Conservation (phyloP, 2,329 filamentous ascomycete genomes). For the Polychaeton citri region DNA sequence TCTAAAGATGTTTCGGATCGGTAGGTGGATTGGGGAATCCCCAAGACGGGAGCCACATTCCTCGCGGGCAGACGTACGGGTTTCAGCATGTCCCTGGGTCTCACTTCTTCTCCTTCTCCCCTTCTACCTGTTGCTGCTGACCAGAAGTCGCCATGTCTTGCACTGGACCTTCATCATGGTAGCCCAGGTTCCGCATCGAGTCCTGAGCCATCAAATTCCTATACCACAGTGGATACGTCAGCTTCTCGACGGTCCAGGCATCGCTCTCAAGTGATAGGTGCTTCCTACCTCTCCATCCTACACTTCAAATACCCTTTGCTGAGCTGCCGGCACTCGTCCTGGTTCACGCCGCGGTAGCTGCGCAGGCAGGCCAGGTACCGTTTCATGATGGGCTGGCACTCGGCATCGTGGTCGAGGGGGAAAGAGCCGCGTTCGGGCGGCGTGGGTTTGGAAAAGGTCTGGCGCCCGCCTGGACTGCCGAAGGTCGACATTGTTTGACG, state of each 20-base stretch:
- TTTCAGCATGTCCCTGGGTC: no score
- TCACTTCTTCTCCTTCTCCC: no score
- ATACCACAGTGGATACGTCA: no score
- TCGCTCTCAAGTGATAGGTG: no score
- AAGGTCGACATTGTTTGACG: conserved; percentile 38
- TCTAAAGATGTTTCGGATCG: no score
- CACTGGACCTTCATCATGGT: conserved; percentile 38
- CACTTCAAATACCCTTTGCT: conserved; percentile 84
- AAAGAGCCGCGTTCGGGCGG: conserved; percentile 89
- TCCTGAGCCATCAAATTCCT: conserved; percentile 91
- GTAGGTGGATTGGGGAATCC: no score
- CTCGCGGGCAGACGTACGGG: no score
- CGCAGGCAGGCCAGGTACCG: conserved; percentile 81
- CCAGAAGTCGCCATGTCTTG: background rate
- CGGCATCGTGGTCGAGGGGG: conserved; percentile 90
- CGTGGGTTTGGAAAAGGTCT: conserved; percentile 51
- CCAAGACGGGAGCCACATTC: no score
- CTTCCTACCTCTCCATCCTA: conserved; percentile 88
- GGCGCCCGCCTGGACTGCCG: conserved; percentile 55
- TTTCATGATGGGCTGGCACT: conserved; percentile 84
- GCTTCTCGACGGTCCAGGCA: no score
- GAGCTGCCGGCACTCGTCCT: conserved; percentile 68
- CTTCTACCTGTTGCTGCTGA: conserved; percentile 1
- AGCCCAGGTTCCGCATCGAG: conserved; percentile 87
- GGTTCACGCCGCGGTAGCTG: conserved; percentile 69